phyloP scores from a whole-genome alignment of 2,329 filamentous ascomycete species.

The Bretziella fagacearum region DNA sequence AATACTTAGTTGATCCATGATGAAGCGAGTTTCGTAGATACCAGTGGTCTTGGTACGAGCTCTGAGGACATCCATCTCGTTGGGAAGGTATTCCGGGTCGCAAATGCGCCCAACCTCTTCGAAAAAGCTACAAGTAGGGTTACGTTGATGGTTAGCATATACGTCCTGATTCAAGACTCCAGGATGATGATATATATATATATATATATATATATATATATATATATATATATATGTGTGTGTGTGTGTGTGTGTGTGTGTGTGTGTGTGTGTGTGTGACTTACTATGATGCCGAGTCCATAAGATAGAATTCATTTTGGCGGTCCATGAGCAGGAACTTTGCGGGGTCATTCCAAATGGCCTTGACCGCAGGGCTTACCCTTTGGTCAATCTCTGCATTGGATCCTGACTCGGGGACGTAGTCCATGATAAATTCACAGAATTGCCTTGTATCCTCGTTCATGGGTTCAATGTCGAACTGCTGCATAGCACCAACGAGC shows the following conservation, averaged over 20 bases:
- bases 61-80: conserved; percentile 85
- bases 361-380: conserved; percentile 67
- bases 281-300: conserved; percentile 98
- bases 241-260: too few relatives aligned
- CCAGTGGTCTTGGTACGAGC: conserved; percentile 96
- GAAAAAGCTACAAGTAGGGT: conserved; percentile 98
- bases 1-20: conserved; percentile 97
- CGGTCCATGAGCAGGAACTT: conserved; percentile 74
- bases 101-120: conserved; percentile 80
- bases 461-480: conserved; percentile 71
- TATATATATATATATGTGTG: too few relatives aligned
- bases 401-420: conserved; percentile 79
- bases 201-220: too few relatives aligned
- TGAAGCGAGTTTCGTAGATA: conserved; percentile 97
- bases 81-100: conserved; percentile 69
- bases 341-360: conserved; percentile 79
- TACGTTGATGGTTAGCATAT: not conserved
- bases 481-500: conserved; percentile 76
- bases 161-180: not conserved
- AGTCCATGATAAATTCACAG: conserved; percentile 67
- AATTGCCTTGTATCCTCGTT: conserved; percentile 54
- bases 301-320: conserved; percentile 95
- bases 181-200: not conserved
- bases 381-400: conserved; percentile 66
- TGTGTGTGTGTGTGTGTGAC: conserved; percentile 23